Conservation (phyloP, 139 green algal genomes). For the Volvox reticuliferus region DNA sequence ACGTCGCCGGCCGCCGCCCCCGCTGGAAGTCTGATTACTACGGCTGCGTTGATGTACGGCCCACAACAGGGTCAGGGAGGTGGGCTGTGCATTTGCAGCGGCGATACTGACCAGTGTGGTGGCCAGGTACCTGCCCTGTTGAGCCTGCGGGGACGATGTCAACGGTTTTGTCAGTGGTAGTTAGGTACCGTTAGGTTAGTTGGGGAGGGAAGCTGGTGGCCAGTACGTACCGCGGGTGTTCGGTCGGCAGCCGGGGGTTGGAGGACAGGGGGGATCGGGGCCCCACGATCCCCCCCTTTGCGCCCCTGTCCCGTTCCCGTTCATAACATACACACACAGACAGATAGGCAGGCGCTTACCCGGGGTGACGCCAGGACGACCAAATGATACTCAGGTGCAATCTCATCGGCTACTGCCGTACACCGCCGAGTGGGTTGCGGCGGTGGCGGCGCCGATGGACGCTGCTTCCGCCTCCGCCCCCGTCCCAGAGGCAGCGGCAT, state of each 20-base stretch:
- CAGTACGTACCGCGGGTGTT: too few relatives aligned
- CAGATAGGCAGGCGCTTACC: neutral
- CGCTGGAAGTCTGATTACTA: neutral
- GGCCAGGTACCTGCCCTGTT: constrained; percentile 36
- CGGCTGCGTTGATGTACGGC: neutral
- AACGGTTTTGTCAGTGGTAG: too few relatives aligned
- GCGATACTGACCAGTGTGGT: constrained; percentile 7
- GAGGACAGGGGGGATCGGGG: too few relatives aligned
- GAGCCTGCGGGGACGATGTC: neutral
- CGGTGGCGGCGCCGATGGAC: neutral
- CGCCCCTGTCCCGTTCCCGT: too few relatives aligned
- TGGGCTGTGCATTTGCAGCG: constrained; percentile 3
- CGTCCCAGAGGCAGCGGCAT: neutral
- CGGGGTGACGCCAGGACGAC: constrained; percentile 29
- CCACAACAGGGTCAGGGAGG: constrained; percentile 17
- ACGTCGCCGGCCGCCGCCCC: neutral
- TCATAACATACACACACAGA: neutral
- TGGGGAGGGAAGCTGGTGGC: too few relatives aligned
- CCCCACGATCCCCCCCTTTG: too few relatives aligned
- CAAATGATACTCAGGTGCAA: constrained; percentile 10
- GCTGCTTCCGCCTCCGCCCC: too few relatives aligned
- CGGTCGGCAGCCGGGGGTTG: too few relatives aligned
- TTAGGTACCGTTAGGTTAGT: too few relatives aligned
- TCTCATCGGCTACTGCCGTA: neutral
- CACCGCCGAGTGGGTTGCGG: neutral